These are phyloP conservation scores for Xerocomus potaroensis DNA, from an alignment of 768 basidiomycete genomes.

Conservation along the genomic window DNA sequence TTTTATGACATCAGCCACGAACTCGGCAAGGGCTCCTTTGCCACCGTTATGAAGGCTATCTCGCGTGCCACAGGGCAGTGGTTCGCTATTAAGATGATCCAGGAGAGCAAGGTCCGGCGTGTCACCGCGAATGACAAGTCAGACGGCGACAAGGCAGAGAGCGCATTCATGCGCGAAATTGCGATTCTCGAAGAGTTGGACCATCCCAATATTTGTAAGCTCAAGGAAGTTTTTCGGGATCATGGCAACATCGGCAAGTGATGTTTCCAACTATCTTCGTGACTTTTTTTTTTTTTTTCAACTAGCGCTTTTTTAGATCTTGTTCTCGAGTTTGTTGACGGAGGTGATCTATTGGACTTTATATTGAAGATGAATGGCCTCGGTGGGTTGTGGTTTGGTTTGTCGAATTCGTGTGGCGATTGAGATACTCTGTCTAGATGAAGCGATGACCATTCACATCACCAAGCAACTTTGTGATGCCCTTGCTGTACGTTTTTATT, in stretches of 20 bases:
- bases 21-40: conserved; percentile 90
- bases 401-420: neutral
- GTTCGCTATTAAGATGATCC: conserved; percentile 89
- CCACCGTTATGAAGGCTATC: conserved; percentile 82
- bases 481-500: conserved; percentile 48
- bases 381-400: conserved; percentile 38
- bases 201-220: conserved; percentile 79
- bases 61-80: conserved; percentile 64
- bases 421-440: conserved; percentile 34
- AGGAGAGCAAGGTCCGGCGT: conserved; percentile 43
- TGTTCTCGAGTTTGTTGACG: conserved; percentile 80
- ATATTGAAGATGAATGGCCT: conserved; percentile 62
- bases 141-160: conserved; percentile 28
- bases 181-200: conserved; percentile 70
- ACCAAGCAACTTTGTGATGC: conserved; percentile 84
- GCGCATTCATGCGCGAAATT: conserved; percentile 64
- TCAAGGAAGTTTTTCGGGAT: conserved; percentile 74
- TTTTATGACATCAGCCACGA: conserved; percentile 64
- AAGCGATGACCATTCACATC: conserved; percentile 59
- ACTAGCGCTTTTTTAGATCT: conserved; percentile 49
- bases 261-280: neutral
- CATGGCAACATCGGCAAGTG: conserved; percentile 55
- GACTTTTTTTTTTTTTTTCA: conserved; percentile 10
- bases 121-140: conserved; percentile 30
- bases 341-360: conserved; percentile 84